Conservation (phyloP, 305 asterid species). For the Fraxinus paxiana region DNA sequence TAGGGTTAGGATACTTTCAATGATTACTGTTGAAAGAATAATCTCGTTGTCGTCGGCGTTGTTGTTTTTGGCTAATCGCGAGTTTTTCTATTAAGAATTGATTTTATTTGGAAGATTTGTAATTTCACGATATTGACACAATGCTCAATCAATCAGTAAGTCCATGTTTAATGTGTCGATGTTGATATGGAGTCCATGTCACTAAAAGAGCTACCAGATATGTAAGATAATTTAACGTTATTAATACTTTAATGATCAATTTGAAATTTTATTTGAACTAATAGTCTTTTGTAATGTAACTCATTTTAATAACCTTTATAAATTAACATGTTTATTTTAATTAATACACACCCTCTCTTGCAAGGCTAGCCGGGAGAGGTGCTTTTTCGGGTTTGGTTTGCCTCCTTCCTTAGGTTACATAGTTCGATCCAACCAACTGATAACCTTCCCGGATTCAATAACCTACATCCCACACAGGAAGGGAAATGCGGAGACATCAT, state of each 20-base stretch:
- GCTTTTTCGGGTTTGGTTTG: background rate
- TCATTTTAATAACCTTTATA: background rate
- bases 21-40: background rate
- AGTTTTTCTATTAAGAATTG: background rate
- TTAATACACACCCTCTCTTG: background rate
- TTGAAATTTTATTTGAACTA: background rate
- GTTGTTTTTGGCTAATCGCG: background rate
- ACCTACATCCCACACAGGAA: background rate
- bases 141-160: background rate
- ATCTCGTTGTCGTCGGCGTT: background rate
- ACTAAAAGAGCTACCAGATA: background rate
- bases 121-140: background rate
- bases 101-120: background rate
- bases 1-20: background rate
- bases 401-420: background rate
- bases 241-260: background rate
- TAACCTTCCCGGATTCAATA: background rate
- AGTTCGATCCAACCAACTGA: background rate
- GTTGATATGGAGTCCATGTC: background rate
- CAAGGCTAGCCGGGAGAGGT: background rate
- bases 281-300: background rate
- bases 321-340: background rate
- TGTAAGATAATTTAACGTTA: background rate
- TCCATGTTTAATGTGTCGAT: background rate
- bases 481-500: background rate